Conservation (phyloP, 177 flowering plant species). For the Telopea speciosissima region DNA sequence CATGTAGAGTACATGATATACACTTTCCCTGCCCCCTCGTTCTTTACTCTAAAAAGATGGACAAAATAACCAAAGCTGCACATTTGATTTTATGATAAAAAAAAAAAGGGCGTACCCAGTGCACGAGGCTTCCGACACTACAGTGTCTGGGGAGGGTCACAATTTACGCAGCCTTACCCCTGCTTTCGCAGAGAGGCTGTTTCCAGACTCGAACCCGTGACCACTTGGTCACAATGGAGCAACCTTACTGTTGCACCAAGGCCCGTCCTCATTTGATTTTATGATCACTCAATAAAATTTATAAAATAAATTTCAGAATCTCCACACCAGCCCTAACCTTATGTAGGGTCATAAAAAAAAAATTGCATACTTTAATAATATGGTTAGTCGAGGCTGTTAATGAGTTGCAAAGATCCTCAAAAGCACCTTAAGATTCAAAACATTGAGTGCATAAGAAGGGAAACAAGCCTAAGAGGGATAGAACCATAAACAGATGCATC, state of each 20-base stretch:
- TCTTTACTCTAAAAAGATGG: background rate
- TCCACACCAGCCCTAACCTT: background rate
- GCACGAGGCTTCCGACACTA: too few relatives aligned
- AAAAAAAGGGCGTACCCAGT: too few relatives aligned
- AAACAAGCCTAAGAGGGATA: too few relatives aligned
- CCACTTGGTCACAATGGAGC: too few relatives aligned
- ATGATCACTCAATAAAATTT: background rate
- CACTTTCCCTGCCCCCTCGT: background rate
- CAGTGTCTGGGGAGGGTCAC: too few relatives aligned
- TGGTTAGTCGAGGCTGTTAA: background rate
- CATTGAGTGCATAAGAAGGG: background rate
- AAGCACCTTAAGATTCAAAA: background rate
- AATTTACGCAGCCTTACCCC: too few relatives aligned
- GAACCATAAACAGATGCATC: too few relatives aligned
- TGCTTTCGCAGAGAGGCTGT: too few relatives aligned
- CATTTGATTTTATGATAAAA: background rate
- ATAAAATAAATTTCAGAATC: background rate
- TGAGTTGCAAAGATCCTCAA: background rate
- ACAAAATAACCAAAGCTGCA: background rate
- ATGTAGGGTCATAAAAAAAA: background rate
- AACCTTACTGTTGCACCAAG: too few relatives aligned
- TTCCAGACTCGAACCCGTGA: too few relatives aligned
- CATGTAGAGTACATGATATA: background rate
- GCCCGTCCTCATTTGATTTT: background rate
- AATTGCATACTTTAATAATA: background rate